Conservation (phyloP, 2,329 filamentous ascomycete genomes). For the Aspergillus ochraceoroseus region DNA sequence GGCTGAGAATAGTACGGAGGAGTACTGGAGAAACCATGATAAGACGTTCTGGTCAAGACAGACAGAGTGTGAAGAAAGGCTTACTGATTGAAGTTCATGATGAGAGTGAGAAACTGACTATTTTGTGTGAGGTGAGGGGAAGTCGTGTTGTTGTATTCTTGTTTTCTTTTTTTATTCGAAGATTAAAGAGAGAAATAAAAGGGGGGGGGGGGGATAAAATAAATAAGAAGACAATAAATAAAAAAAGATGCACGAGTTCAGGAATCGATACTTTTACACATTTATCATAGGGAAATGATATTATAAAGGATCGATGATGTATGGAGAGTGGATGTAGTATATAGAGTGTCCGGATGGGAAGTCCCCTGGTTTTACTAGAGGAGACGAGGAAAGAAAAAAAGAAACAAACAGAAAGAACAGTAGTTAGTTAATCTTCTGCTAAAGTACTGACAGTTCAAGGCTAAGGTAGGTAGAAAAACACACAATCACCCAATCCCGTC, state of each 20-base stretch:
- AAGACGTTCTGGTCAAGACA: constrained; percentile 21
- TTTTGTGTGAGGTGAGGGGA: too few relatives aligned
- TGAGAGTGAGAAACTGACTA: constrained; percentile 10
- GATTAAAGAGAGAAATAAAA: background rate
- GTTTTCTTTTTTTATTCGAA: background rate
- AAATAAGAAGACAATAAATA: too few relatives aligned
- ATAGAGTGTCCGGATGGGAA: too few relatives aligned
- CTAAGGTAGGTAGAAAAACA: background rate
- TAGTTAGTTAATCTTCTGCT: too few relatives aligned
- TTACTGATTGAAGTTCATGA: constrained; percentile 25
- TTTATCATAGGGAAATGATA: background rate
- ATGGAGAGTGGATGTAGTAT: background rate
- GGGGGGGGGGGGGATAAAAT: too few relatives aligned
- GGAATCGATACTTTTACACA: constrained; percentile 8
- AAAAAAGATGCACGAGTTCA: constrained; percentile 1
- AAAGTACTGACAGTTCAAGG: constrained; percentile 3
- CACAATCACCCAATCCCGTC: constrained; percentile 7
- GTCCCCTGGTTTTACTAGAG: too few relatives aligned
- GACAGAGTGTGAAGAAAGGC: constrained; percentile 15
- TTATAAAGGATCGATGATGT: too few relatives aligned
- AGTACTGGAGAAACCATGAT: constrained; percentile 20
- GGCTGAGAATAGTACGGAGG: constrained; percentile 23
- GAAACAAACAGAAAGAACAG: constrained; percentile 8
- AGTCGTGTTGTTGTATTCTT: constrained; percentile 4
- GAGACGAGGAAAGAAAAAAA: constrained; percentile 1